phyloP scores from a whole-genome alignment of 176 grass and related monocot species.

The Rhynchospora breviuscula region DNA sequence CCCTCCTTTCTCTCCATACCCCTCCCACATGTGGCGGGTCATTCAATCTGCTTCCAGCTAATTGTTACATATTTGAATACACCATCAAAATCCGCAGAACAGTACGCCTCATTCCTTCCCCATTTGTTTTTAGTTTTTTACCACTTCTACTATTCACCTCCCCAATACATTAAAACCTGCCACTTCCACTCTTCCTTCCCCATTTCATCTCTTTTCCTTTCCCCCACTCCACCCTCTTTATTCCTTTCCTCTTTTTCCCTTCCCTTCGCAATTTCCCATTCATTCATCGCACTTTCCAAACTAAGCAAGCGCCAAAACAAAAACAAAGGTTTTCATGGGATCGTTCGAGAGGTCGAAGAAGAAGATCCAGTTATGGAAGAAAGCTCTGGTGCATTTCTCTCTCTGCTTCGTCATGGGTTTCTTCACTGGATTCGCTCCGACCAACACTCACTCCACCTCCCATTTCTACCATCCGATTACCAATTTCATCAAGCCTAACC shows the following conservation, averaged over 20 bases:
- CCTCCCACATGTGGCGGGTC: background rate
- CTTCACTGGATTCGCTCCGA: constrained; percentile 95
- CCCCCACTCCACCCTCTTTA: background rate
- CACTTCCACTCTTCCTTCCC: background rate
- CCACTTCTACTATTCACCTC: constrained; percentile 20
- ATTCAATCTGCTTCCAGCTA: background rate
- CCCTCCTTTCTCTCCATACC: background rate
- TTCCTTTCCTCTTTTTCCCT: constrained; percentile 26
- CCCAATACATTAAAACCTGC: constrained; percentile 34
- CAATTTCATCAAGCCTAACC: constrained; percentile 15
- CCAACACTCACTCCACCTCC: constrained; percentile 32
- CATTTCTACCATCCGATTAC: constrained; percentile 13
- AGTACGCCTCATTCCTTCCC: background rate
- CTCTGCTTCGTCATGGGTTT: constrained; percentile 98
- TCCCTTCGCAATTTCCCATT: constrained; percentile 23
- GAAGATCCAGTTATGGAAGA: constrained; percentile 80
- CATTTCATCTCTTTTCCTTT: background rate
- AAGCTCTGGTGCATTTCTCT: constrained; percentile 86
- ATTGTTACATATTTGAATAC: no score
- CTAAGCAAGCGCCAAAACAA: background rate
- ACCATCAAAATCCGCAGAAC: no score
- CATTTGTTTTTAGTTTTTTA: background rate
- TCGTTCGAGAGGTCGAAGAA: constrained; percentile 38
- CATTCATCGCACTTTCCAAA: background rate
- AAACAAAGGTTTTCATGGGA: constrained; percentile 3